These are phyloP conservation scores for Podosphaera aphanis DNA, from an alignment of 2,329 filamentous ascomycete genomes.

Conservation along the genomic window DNA sequence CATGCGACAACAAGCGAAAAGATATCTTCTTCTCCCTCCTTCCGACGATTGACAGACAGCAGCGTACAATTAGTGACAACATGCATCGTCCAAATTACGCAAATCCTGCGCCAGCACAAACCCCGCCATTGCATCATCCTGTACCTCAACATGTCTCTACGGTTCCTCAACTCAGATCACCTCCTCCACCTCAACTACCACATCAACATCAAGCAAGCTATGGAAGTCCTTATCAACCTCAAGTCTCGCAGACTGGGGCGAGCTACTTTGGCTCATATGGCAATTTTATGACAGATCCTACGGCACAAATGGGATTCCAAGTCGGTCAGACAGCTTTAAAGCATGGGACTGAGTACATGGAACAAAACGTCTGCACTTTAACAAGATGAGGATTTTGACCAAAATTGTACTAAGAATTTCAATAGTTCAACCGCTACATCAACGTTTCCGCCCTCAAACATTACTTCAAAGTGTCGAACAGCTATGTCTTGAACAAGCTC, in stretches of 20 bases:
- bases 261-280: conserved; percentile 53
- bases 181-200: conserved; percentile 55
- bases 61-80: conserved; percentile 2
- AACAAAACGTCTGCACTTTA: conserved; percentile 55
- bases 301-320: conserved; percentile 83
- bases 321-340: conserved; percentile 80
- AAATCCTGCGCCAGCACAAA: conserved; percentile 43
- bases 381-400: neutral
- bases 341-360: conserved; percentile 81
- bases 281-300: conserved; percentile 86
- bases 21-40: too few relatives aligned
- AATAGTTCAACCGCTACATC: conserved; percentile 56
- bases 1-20: neutral
- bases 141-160: conserved; percentile 97
- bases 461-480: conserved; percentile 98
- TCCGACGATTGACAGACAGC: neutral
- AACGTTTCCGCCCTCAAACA: conserved; percentile 86
- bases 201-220: conserved; percentile 31
- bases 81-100: conserved; percentile 79
- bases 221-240: conserved; percentile 53
- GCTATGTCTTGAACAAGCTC: conserved; percentile 83
- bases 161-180: conserved; percentile 87
- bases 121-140: conserved; percentile 85
- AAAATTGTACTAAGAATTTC: conserved; percentile 4
- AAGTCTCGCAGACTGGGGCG: conserved; percentile 19